Percentiles rank a stretch among this genome's conserved stretches.
These are phyloP conservation scores for Penicillium ochrochloron DNA, from an alignment of 495 filamentous ascomycete genomes.

Conservation along the genomic window DNA sequence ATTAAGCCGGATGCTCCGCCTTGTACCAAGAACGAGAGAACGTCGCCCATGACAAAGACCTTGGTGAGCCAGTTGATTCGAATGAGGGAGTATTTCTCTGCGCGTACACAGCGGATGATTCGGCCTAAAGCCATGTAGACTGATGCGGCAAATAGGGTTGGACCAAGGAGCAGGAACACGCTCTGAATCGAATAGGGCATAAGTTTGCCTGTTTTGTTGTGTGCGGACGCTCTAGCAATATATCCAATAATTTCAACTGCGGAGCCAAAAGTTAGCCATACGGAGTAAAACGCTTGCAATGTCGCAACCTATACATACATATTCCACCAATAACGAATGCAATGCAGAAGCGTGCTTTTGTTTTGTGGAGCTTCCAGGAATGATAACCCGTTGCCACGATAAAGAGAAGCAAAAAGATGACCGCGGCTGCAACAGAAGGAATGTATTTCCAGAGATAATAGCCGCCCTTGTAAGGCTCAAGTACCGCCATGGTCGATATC, in stretches of 20 bases:
- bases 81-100: constrained; percentile 31
- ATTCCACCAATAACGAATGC: constrained; percentile 20
- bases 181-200: constrained; percentile 33
- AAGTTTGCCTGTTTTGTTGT: constrained; percentile 24
- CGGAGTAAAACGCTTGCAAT: neutral
- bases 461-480: constrained; percentile 20
- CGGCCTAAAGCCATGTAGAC: constrained; percentile 59
- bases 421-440: constrained; percentile 10
- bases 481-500: constrained; percentile 12
- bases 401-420: constrained; percentile 44
- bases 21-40: constrained; percentile 29
- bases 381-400: constrained; percentile 45
- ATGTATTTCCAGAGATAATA: constrained; percentile 22
- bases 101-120: constrained; percentile 45
- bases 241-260: constrained; percentile 56
- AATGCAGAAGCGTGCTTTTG: constrained; percentile 15
- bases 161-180: constrained; percentile 37
- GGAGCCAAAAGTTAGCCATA: neutral
- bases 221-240: constrained; percentile 34
- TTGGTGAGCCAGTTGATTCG: constrained; percentile 21
- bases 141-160: constrained; percentile 51
- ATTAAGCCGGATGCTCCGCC: constrained; percentile 22
- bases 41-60: constrained; percentile 31
- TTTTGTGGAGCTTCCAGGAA: constrained; percentile 23
- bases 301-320: constrained; percentile 9